Conservation (phyloP, 2,329 filamentous ascomycete genomes). For the Xylaria sp. region DNA sequence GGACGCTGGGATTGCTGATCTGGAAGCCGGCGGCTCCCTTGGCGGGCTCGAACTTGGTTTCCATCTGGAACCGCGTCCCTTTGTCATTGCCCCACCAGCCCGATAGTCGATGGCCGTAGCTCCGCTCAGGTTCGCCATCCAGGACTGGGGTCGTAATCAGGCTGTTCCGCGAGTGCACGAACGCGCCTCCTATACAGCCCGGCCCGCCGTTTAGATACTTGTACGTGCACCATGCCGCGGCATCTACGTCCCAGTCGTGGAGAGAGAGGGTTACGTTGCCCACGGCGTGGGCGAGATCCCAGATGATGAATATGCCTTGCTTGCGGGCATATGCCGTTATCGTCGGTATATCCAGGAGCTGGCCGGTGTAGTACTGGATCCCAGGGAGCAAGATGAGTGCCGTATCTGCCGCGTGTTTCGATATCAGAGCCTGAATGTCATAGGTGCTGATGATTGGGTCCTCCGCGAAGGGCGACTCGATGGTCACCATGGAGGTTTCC, state of each 20-base stretch:
- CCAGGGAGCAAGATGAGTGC: conserved; percentile 77
- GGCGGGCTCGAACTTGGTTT: conserved; percentile 74
- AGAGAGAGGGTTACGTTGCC: conserved; percentile 76
- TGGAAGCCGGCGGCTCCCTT: conserved; percentile 78
- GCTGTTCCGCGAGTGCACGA: conserved; percentile 72
- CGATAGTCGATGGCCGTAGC: conserved; percentile 62
- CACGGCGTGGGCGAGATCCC: conserved; percentile 80
- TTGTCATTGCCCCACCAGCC: conserved; percentile 85
- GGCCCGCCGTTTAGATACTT: conserved; percentile 83
- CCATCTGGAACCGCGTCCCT: conserved; percentile 73
- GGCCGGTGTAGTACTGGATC: conserved; percentile 82
- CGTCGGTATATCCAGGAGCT: conserved; percentile 73
- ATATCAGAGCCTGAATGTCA: conserved; percentile 71
- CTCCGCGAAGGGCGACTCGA: conserved; percentile 59
- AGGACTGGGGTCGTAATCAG: conserved; percentile 42
- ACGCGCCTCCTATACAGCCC: conserved; percentile 74
- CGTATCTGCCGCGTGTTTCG: conserved; percentile 67
- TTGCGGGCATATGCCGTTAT: conserved; percentile 75
- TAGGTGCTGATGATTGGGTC: conserved; percentile 66
- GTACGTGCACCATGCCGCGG: conserved; percentile 80
- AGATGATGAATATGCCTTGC: conserved; percentile 72
- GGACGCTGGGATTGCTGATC: conserved; percentile 74
- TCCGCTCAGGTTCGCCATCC: conserved; percentile 44
- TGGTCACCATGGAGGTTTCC: conserved; percentile 69
- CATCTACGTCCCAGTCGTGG: conserved; percentile 81